phyloP scores from a whole-genome alignment of 2,329 filamentous ascomycete genomes.

The Xylariaceae sp. region DNA sequence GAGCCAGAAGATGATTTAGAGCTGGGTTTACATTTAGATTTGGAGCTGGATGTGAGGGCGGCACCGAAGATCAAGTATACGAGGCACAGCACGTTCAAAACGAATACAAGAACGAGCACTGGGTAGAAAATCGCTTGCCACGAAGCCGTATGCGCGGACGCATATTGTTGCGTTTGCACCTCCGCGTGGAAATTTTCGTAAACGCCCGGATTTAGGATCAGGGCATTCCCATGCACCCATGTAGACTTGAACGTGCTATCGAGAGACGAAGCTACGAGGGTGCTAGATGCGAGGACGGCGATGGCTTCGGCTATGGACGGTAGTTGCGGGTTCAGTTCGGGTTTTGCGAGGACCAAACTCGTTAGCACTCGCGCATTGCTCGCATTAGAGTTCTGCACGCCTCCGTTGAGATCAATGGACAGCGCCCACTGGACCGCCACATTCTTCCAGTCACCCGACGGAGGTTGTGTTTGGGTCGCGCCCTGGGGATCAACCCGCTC shows the following conservation, averaged over 20 bases:
- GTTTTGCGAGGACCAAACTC: conserved; percentile 54
- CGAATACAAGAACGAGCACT: conserved; percentile 68
- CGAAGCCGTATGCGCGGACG: conserved; percentile 63
- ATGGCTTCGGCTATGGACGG: conserved; percentile 78
- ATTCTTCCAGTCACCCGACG: conserved; percentile 59
- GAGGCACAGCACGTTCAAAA: conserved; percentile 70
- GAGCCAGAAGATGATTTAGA: neutral
- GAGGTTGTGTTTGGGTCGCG: conserved; percentile 38
- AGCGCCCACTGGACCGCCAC: conserved; percentile 60
- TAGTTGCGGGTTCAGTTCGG: conserved; percentile 53
- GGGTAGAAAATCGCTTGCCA: conserved; percentile 73
- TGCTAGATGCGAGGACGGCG: conserved; percentile 71
- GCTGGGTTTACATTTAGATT: neutral
- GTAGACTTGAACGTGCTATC: conserved; percentile 65
- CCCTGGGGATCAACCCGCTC: conserved; percentile 44
- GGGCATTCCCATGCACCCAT: conserved; percentile 53
- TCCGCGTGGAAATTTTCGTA: conserved; percentile 68
- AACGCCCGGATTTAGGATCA: conserved; percentile 51
- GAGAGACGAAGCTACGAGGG: conserved; percentile 64
- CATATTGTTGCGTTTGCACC: conserved; percentile 70
- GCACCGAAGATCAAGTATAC: conserved; percentile 63
- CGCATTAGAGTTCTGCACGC: conserved; percentile 60
- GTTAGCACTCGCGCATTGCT: conserved; percentile 65
- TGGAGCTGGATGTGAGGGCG: conserved; percentile 17
- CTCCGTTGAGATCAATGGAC: conserved; percentile 62